A percentile compares a stretch with the other conserved stretches of the same genome.
Evolutionary conservation across 2,329 filamentous ascomycete genomes (phyloP).

Genomic region (Colletotrichum sp.): DNA sequence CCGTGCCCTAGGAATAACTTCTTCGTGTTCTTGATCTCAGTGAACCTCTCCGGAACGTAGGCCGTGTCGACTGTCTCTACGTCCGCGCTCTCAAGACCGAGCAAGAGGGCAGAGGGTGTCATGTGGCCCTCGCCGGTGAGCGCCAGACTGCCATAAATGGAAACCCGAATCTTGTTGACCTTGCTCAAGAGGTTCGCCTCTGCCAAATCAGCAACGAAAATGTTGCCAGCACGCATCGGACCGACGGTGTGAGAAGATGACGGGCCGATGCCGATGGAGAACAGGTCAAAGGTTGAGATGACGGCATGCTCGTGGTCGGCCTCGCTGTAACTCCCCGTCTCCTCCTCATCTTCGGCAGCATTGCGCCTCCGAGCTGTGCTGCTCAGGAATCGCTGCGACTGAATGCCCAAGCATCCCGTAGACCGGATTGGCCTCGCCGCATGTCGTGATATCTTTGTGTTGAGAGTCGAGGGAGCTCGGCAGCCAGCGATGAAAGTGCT

Average conservation of each 20-base stretch:
- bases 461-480: neutral
- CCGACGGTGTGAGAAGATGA: conserved; percentile 58
- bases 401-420: neutral
- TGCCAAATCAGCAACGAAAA: conserved; percentile 52
- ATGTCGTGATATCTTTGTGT: neutral
- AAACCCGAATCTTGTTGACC: conserved; percentile 52
- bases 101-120: conserved; percentile 53
- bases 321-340: conserved; percentile 50
- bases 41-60: conserved; percentile 51
- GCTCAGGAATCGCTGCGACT: neutral
- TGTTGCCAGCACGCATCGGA: conserved; percentile 57
- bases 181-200: conserved; percentile 49
- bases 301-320: conserved; percentile 56
- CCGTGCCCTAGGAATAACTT: conserved; percentile 49
- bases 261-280: conserved; percentile 57
- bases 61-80: conserved; percentile 55
- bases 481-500: neutral
- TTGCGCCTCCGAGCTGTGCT: conserved; percentile 1
- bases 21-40: conserved; percentile 49
- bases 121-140: conserved; percentile 58
- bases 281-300: conserved; percentile 57
- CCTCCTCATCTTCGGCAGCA: conserved; percentile 33
- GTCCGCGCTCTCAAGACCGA: conserved; percentile 54
- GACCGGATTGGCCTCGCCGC: neutral
- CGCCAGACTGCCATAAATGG: conserved; percentile 55